Evolutionary conservation across 345 rosid species (phyloP), one percentile per base, ranked within the genome.

Genomic region (Ricinus communis): DNA sequence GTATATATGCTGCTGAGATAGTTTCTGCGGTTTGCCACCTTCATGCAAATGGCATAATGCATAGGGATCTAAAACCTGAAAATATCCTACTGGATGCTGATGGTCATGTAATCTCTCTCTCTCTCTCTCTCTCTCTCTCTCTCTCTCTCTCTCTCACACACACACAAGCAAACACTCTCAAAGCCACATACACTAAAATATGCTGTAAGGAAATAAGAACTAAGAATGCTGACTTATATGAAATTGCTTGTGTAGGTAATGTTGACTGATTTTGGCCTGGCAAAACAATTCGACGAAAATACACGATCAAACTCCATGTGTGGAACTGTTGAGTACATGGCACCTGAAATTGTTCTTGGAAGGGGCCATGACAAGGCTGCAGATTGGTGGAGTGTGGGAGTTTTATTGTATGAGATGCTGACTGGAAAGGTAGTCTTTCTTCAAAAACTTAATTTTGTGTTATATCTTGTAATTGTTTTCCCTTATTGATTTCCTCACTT

Each of bases 311-410:
- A 92, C 83, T 94, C 99, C 5, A 72, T 94, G 86, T 87, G 93
- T 64, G 99, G 99, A 71, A 94, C 97, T 19, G 82, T 88, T 5
- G 99, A 94, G 85, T 94, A 94, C 68, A 94, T 92, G 99, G 77
- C 99, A 55, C 97, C 99, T 54, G 99, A 94, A 81, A 90, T 94
- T 60, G 74, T 94, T 73, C 84, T 77, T 6, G 99, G 98, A 12
- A 94, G 83, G 79, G 99, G 97, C 31, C 97, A 94, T 76, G 85
- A 94, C 71, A 94, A 94, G 77, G 86, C 97, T 64, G 95, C 98
- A 3, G 98, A 94, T 50, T 94, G 98, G 97, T 94, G 98, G 98
- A 94, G 98, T 59, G 92, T 88, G 41, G 99, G 99, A 52, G 78
- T 90, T 75, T 82, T 94, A 50, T 70, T 92, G 60, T 90, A 80